Conservation (phyloP, 2,329 filamentous ascomycete genomes). For the Chaetomiaceae sp. region DNA sequence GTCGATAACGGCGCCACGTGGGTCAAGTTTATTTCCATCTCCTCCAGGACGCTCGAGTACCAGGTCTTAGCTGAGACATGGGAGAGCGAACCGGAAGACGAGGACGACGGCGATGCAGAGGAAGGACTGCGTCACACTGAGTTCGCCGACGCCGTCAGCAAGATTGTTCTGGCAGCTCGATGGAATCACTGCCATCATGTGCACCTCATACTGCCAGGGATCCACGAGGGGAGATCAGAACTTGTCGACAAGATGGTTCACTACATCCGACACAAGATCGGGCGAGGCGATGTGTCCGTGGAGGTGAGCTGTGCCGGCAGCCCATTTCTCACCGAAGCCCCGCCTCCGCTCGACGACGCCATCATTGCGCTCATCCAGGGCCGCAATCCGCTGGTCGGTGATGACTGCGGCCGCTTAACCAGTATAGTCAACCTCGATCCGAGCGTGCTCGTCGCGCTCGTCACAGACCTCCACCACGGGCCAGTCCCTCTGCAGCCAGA, state of each 20-base stretch:
- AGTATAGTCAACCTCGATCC: constrained; percentile 57
- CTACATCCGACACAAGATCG: constrained; percentile 23
- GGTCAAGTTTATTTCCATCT: constrained; percentile 34
- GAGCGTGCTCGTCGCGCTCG: constrained; percentile 66
- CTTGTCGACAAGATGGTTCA: constrained; percentile 30
- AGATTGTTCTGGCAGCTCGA: constrained; percentile 30
- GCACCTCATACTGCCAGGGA: constrained; percentile 30
- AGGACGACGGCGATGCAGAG: constrained; percentile 18
- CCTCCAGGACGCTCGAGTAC: constrained; percentile 29
- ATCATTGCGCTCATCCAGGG: constrained; percentile 24
- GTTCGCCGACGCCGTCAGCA: constrained; percentile 27
- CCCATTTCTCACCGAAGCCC: constrained; percentile 19
- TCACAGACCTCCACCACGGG: constrained; percentile 67
- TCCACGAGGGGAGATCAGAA: constrained; percentile 26
- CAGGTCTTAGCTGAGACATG: constrained; percentile 34
- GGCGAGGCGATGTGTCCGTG: constrained; percentile 24
- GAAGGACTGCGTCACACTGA: constrained; percentile 26
- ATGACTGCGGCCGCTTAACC: constrained; percentile 26
- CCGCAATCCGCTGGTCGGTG: constrained; percentile 23
- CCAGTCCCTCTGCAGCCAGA: constrained; percentile 35
- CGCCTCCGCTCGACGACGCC: constrained; percentile 24
- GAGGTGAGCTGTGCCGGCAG: constrained; percentile 29
- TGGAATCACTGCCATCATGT: constrained; percentile 29
- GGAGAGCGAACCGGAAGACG: constrained; percentile 24
- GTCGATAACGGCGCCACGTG: constrained; percentile 34